Base-by-base conservation (phyloP, 805 yeast species). In the Saturnispora sanitii region DNA sequence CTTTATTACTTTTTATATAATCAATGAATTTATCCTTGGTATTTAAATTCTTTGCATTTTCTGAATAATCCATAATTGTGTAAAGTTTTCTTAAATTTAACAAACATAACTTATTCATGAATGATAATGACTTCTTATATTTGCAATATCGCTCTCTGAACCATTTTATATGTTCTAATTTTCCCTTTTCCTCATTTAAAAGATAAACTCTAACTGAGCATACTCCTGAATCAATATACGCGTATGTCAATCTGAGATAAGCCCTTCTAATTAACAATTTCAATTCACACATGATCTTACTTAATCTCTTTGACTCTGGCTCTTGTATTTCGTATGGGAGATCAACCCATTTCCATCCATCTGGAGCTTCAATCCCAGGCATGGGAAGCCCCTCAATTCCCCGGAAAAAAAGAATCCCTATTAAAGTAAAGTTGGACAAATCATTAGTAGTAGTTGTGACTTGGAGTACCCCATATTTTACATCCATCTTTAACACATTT, bases 281-380 rank as follows among this genome's bases (percentile, higher is more conserved):
- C 20, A 77, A 46, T 36, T 70, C 70, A 3, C 44, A 34, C 4
- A 73, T 35, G 0, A 67, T 21, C 1, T 49, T 50, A 30, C 37
- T 30, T 17, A 33, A 26, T 2, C 37, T 2, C 3, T 38, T 23
- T 6, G 50, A 42, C 2, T 34, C 12, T 4, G 42, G 40, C 8
- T 42, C 45, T 13, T 25, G 20, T 8, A 23, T 48, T 33, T 44
- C 53, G 44, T 50, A 61, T 15, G 72, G 72, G 8, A 71, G 60
- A 45, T 75, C 77, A 13, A 75, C 56, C 83, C 82, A 77, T 37
- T 37, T 49, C 82, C 83, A 78, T 1, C 64, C 67, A 50, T 41
- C 43, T 5, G 63, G 62, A 0, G 70, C 64, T 8, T 42, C 43
- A 0, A 61, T 26, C 0, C 70, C 71, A 3, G 61, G 61, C 12